Evolutionary conservation across 495 filamentous ascomycete species (phyloP).

Genomic region (Hypoxylon fuscum): DNA sequence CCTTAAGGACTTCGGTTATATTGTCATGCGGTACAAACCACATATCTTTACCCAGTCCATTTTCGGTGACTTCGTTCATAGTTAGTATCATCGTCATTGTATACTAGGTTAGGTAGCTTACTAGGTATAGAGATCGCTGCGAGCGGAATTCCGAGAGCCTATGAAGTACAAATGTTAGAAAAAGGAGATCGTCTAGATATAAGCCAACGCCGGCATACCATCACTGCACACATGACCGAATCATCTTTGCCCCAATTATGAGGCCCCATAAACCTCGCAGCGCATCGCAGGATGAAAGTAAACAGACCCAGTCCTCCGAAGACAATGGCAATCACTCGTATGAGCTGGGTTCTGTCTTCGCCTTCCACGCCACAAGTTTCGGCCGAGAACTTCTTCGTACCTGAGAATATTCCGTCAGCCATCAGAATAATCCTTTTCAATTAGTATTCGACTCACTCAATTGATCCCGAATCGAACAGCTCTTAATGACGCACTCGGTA

Average conservation of each 20-base stretch:
- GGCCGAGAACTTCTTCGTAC: constrained; percentile 36
- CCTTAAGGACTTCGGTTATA: constrained; percentile 37
- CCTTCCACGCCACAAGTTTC: constrained; percentile 28
- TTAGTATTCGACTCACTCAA: constrained; percentile 41
- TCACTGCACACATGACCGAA: constrained; percentile 34
- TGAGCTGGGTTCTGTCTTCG: constrained; percentile 23
- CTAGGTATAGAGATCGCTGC: constrained; percentile 19
- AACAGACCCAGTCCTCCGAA: constrained; percentile 29
- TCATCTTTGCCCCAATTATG: constrained; percentile 36
- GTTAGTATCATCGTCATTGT: neutral
- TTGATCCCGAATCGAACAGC: constrained; percentile 45
- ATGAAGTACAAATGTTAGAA: constrained; percentile 4
- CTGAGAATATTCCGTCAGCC: constrained; percentile 16
- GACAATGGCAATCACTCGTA: constrained; percentile 24
- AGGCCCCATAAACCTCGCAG: constrained; percentile 24
- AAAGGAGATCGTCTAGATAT: neutral
- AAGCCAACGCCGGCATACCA: constrained; percentile 17
- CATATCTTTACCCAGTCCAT: constrained; percentile 40
- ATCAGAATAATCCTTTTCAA: neutral
- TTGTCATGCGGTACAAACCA: constrained; percentile 43
- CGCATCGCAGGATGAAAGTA: constrained; percentile 34
- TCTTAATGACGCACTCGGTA: constrained; percentile 39
- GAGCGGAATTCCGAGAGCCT: constrained; percentile 23
- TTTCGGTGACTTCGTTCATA: constrained; percentile 11
- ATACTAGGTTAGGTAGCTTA: constrained; percentile 10